Base-by-base conservation (phyloP, 2,329 filamentous ascomycete genomes). In the Leptographium flavum region DNA sequence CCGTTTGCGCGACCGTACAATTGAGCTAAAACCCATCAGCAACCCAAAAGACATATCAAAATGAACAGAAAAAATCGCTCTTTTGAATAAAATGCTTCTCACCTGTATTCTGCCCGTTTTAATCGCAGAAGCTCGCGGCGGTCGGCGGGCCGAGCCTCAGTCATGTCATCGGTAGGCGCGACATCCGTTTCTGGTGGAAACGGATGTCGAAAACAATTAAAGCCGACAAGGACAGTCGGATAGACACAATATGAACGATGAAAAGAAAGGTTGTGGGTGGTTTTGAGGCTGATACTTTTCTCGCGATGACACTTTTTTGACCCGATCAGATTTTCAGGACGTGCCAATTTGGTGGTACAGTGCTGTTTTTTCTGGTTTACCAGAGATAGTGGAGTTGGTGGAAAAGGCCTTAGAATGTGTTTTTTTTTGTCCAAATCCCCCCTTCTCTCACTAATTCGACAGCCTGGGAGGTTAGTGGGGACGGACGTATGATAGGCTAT, bases 1-100 rank as follows among this genome's bases (percentile, higher is more conserved):
- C 65, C 86, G 81, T 76, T 93, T 92, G 66, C 85, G 83, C 73
- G 83, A 86, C 65, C 73, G 74, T 71, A 83, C 76, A 74, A 82
- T 80, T 74, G 74, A 71, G 67, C 79, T 83, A 60, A 48, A 54
- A 50, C 50, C 22, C 35, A 59, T 75, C 51, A 76, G 63, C 57
- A 70, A 47, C 47, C 49, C 57, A 43, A 65, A 67, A 64, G 56
- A 55, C 45, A 59, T 53, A 73, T 66, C 60, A 54, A 63, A 61
- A 54, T 58, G 55, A 69, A 70, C 67, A 67, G 64, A 68, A 67
- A 66, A 69, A 60, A 59, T 54, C 53, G 64, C 65, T 64, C 68
- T 68, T 64, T 71, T 61, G 45, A 55, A 50, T 63, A 60, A 58
- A 53, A 54, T 49, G 48, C 50, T 47, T 66, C 70, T 67, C 57